These are phyloP conservation scores for Cryptococcus maquisensis DNA, from an alignment of 1,284 basidiomycete species.

Conservation along the genomic window DNA sequence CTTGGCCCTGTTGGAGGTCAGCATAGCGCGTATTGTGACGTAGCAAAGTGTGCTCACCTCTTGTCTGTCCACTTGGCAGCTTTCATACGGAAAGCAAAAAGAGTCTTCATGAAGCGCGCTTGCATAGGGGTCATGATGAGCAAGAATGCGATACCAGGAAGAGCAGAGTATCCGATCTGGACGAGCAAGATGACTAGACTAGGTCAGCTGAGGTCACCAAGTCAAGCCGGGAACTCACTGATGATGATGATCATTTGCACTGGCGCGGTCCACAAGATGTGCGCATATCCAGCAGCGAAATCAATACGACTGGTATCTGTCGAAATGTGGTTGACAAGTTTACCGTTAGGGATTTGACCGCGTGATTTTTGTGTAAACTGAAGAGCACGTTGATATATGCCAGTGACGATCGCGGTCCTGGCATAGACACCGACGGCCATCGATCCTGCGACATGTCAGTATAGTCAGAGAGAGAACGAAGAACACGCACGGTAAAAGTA, in stretches of 20 bases:
- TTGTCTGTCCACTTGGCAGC: constrained; percentile 80
- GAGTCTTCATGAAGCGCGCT: constrained; percentile 65
- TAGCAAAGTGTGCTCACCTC: constrained; percentile 10
- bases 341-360: constrained; percentile 74
- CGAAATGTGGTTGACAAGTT: constrained; percentile 78
- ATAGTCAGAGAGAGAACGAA: constrained; percentile 4
- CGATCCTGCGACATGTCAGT: constrained; percentile 46
- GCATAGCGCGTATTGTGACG: background rate
- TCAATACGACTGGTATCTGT: constrained; percentile 78
- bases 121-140: constrained; percentile 64
- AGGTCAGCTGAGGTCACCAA: background rate
- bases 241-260: constrained; percentile 42
- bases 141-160: constrained; percentile 62
- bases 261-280: constrained; percentile 64
- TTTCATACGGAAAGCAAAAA: constrained; percentile 67
- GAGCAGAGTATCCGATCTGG: constrained; percentile 52
- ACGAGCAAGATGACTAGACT: constrained; percentile 48
- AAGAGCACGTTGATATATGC: constrained; percentile 71
- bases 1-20: constrained; percentile 47
- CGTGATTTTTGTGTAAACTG: constrained; percentile 65
- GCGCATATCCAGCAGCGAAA: constrained; percentile 77
- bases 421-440: constrained; percentile 72
- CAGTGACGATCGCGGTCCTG: constrained; percentile 80
- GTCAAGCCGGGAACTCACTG: constrained; percentile 9
- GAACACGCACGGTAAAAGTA: constrained; percentile 53